Percentiles rank a stretch among this genome's conserved stretches.
These are phyloP conservation scores for Camellia sinensis DNA, from an alignment of 148 eudicot species.

Conservation along the genomic window DNA sequence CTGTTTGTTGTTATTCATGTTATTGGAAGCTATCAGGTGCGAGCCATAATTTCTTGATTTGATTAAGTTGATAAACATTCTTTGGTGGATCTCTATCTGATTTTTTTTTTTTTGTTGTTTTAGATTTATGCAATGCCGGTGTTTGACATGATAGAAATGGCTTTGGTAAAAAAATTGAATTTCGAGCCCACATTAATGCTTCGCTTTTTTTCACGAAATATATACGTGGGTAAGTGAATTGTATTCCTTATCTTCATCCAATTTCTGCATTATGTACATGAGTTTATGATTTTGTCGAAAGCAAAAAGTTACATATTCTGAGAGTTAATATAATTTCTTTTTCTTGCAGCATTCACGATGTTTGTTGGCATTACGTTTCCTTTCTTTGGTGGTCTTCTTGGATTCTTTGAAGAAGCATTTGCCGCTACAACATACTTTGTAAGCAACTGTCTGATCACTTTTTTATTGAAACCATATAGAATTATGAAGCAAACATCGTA, in stretches of 20 bases:
- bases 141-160: conserved; percentile 43
- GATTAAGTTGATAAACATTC: background rate
- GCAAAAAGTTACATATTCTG: background rate
- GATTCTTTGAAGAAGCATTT: conserved; percentile 36
- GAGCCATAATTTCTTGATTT: background rate
- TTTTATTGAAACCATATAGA: background rate
- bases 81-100: background rate
- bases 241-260: background rate
- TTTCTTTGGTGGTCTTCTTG: conserved; percentile 34
- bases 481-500: background rate
- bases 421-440: conserved; percentile 36
- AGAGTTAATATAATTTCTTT: background rate
- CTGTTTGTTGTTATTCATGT: conserved; percentile 36
- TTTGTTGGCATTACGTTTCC: conserved; percentile 30
- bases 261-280: background rate
- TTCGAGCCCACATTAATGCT: conserved; percentile 32
- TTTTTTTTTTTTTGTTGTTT: background rate
- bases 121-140: conserved; percentile 51
- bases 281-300: background rate
- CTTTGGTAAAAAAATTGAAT: conserved; percentile 32
- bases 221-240: conserved; percentile 38
- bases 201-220: conserved; percentile 31
- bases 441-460: conserved; percentile 5
- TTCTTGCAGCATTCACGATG: conserved; percentile 32
- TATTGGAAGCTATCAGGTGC: conserved; percentile 37